Percentiles rank a stretch among this genome's conserved stretches.
These are phyloP conservation scores for Heliamphora pulchella DNA, from an alignment of 179 eudicot species.

Conservation along the genomic window DNA sequence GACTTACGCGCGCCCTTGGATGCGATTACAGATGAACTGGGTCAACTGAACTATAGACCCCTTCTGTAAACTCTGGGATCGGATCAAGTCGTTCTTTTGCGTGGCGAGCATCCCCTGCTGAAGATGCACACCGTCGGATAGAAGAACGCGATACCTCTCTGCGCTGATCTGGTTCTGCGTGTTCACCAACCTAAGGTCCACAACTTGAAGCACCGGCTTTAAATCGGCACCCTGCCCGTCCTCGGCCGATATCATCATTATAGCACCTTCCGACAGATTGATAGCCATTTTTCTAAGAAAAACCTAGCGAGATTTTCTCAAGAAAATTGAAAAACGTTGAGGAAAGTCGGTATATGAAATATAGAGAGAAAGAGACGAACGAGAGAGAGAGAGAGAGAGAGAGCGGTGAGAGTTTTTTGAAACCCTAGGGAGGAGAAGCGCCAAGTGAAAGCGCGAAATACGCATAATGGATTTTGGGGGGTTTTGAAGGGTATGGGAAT, in stretches of 20 bases:
- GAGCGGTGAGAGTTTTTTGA: constrained; percentile 5
- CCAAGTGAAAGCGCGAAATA: background rate
- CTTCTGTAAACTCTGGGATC: constrained; percentile 37
- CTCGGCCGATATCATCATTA: constrained; percentile 34
- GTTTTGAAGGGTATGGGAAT: no score
- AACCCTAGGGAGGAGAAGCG: constrained; percentile 20
- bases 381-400: background rate
- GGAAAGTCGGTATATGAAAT: background rate
- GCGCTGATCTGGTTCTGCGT: constrained; percentile 21
- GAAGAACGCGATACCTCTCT: constrained; percentile 52
- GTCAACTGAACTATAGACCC: constrained; percentile 53
- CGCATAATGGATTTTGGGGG: no score
- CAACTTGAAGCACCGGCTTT: constrained; percentile 51
- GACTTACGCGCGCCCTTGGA: constrained; percentile 47
- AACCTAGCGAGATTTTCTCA: background rate
- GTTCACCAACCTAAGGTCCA: constrained; percentile 47
- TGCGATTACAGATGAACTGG: constrained; percentile 38
- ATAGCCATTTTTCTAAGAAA: constrained; percentile 25
- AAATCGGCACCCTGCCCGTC: constrained; percentile 23
- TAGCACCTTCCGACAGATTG: constrained; percentile 43
- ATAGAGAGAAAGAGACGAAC: background rate
- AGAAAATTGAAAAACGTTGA: background rate
- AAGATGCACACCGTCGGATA: constrained; percentile 58
- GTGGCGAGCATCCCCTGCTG: constrained; percentile 87
- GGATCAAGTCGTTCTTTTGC: constrained; percentile 56